Percentiles rank a stretch among this genome's conserved stretches.
These are phyloP conservation scores for Trapa bicornis DNA, from an alignment of 345 rosid species.

Conservation along the genomic window DNA sequence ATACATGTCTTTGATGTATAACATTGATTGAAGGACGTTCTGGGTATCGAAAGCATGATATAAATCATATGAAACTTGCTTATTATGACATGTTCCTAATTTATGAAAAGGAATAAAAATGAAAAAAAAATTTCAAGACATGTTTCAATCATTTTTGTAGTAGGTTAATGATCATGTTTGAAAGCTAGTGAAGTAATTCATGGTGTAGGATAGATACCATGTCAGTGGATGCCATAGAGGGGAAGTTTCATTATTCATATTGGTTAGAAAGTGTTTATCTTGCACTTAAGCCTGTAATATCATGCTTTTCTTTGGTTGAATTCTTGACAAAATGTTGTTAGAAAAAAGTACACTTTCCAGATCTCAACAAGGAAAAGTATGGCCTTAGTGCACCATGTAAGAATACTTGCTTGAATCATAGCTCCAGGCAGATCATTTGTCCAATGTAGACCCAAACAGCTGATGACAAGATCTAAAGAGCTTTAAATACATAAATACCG, in stretches of 20 bases:
- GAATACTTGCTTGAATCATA: constrained; percentile 67
- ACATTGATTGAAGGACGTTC: background rate
- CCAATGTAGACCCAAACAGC: constrained; percentile 96
- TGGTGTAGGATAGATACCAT: too few relatives aligned
- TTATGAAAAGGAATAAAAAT: too few relatives aligned
- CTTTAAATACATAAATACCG: constrained; percentile 31
- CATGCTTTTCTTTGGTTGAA: background rate
- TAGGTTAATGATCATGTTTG: too few relatives aligned
- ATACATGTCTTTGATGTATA: background rate
- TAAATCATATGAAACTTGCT: background rate
- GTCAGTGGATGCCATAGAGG: background rate
- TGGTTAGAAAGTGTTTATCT: background rate
- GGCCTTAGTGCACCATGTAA: background rate
- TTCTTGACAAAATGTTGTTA: background rate
- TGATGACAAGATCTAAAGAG: constrained; percentile 80
- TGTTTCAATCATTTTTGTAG: too few relatives aligned
- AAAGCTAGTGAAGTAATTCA: too few relatives aligned
- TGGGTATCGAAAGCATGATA: background rate
- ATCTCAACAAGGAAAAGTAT: background rate
- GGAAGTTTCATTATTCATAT: background rate
- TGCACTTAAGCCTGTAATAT: background rate
- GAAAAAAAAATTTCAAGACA: too few relatives aligned
- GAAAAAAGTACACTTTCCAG: background rate
- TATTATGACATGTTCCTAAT: background rate
- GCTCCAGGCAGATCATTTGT: constrained; percentile 98